Evolutionary conservation across 768 basidiomycete genomes (phyloP).

Genomic region (Leccinum pellstonianum): DNA sequence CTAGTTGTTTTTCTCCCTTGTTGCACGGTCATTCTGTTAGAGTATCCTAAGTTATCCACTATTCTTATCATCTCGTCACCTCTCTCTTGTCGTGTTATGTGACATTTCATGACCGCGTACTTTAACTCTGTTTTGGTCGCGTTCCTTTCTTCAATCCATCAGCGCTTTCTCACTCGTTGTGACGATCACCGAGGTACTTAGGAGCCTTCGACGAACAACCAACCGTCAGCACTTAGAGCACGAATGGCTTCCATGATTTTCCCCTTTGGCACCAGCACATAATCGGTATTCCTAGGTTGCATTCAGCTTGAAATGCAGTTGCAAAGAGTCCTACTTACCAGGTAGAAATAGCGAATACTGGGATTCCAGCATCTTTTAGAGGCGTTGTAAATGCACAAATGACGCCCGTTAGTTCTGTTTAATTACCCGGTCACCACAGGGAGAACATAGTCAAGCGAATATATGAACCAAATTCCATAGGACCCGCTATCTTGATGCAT

Average conservation of each 20-base stretch:
- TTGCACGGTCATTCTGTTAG: too few relatives aligned
- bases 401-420: conserved; percentile 54
- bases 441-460: background rate
- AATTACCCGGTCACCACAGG: conserved; percentile 4
- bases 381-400: conserved; percentile 54
- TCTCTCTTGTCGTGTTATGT: too few relatives aligned
- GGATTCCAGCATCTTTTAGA: conserved; percentile 49
- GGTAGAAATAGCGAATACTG: conserved; percentile 62
- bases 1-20: too few relatives aligned
- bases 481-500: conserved; percentile 62
- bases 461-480: conserved; percentile 59
- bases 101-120: too few relatives aligned
- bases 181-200: too few relatives aligned
- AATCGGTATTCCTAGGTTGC: conserved; percentile 62
- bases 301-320: background rate
- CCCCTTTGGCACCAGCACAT: conserved; percentile 52
- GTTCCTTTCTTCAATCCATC: too few relatives aligned
- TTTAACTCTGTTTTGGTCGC: too few relatives aligned
- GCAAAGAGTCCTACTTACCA: conserved; percentile 42
- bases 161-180: too few relatives aligned
- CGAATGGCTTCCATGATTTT: conserved; percentile 41
- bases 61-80: too few relatives aligned
- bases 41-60: too few relatives aligned
- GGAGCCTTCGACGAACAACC: conserved; percentile 33
- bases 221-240: conserved; percentile 49